Conservation (phyloP, 176 grass and related monocot species). For the Calamus simplicifolius region DNA sequence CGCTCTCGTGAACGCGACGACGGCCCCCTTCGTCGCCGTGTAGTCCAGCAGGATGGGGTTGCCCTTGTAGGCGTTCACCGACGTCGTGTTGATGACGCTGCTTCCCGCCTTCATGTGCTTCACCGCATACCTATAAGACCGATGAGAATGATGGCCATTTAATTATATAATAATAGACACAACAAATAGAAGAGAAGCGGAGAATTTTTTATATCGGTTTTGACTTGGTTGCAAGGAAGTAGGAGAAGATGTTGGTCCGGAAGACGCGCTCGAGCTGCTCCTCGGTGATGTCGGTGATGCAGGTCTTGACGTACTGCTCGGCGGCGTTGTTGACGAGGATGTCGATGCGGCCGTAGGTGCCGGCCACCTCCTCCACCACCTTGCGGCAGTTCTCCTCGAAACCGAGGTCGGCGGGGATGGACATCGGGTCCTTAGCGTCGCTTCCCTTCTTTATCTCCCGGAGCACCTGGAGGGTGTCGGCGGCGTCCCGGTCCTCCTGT, state of each 20-base stretch:
- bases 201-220: too few species aligned
- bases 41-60: constrained; percentile 70
- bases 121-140: constrained; percentile 22
- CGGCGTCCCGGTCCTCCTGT: constrained; percentile 53
- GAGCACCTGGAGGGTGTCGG: constrained; percentile 48
- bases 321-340: constrained; percentile 73
- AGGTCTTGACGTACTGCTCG: constrained; percentile 45
- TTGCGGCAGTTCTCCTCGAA: constrained; percentile 60
- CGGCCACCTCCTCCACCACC: constrained; percentile 43
- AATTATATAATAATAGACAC: too few species aligned
- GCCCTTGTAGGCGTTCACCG: constrained; percentile 81
- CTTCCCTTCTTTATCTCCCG: constrained; percentile 24
- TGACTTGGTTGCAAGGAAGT: constrained; percentile 39
- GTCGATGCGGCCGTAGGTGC: constrained; percentile 45
- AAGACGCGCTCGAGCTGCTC: constrained; percentile 57
- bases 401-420: constrained; percentile 50
- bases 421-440: constrained; percentile 35
- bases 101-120: constrained; percentile 25
- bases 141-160: too few species aligned
- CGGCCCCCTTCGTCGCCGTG: constrained; percentile 81
- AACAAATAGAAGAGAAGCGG: too few species aligned
- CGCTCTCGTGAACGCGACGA: constrained; percentile 56
- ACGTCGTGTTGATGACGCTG: constrained; percentile 79
- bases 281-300: constrained; percentile 42
- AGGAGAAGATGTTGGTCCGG: constrained; percentile 79